Evolutionary conservation across 2,329 filamentous ascomycete genomes (phyloP).

Genomic region (Talaromyces sp.): DNA sequence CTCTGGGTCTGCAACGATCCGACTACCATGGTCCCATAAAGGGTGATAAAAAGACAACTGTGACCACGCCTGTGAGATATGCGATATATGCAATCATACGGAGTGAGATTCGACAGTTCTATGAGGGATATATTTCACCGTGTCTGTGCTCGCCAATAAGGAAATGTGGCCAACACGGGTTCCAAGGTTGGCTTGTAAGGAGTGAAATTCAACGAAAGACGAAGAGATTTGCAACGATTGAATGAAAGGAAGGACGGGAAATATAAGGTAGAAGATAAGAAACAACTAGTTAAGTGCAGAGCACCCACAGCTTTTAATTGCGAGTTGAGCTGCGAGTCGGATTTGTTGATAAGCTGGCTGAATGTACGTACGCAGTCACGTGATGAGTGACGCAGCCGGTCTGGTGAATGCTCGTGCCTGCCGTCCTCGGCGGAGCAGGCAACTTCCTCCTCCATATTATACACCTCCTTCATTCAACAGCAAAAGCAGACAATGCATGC

Average conservation of each 20-base stretch:
- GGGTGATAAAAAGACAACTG: not conserved
- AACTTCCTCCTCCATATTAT: not conserved
- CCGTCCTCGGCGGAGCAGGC: too few species aligned
- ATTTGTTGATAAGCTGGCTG: slow-evolving; percentile 5
- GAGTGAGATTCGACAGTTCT: not conserved
- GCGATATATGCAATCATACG: not conserved
- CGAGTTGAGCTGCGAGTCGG: not conserved
- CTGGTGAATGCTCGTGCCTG: not conserved
- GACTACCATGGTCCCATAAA: slow-evolving; percentile 22
- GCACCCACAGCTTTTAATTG: not conserved
- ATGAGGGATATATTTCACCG: not conserved
- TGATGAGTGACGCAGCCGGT: slow-evolving; percentile 9
- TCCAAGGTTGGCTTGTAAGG: not conserved
- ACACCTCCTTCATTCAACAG: too few species aligned
- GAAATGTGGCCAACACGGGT: not conserved
- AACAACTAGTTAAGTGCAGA: not conserved
- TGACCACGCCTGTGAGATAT: not conserved
- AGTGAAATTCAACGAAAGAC: slow-evolving; percentile 4
- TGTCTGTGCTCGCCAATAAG: slow-evolving; percentile 1
- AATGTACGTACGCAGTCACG: slow-evolving; percentile 8
- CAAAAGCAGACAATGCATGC: not conserved
- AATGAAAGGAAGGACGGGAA: not conserved
- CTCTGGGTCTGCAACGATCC: slow-evolving; percentile 49
- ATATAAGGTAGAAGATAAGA: not conserved
- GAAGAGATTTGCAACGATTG: not conserved